phyloP scores from a whole-genome alignment of 2,329 filamentous ascomycete species.

The Aspergillus vadensis region DNA sequence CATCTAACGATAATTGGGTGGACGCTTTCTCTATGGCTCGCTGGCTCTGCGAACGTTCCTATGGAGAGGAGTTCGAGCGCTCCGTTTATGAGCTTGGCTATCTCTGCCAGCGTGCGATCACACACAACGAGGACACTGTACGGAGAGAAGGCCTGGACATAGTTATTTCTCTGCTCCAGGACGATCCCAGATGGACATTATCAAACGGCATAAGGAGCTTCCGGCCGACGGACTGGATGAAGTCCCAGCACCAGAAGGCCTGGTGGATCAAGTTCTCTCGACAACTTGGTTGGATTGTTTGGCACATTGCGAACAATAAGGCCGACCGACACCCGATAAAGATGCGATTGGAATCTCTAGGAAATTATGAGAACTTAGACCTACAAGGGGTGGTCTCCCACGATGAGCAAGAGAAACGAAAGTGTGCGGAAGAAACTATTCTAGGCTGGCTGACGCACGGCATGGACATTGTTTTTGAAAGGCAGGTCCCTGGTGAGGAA shows the following conservation, averaged over 20 bases:
- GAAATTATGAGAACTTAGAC: background rate
- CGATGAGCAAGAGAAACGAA: background rate
- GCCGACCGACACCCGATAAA: conserved; percentile 10
- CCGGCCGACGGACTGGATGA: conserved; percentile 15
- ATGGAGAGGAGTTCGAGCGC: conserved; percentile 25
- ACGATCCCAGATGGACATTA: conserved; percentile 18
- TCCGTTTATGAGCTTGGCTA: conserved; percentile 29
- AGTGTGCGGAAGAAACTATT: conserved; percentile 5
- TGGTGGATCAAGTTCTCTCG: conserved; percentile 23
- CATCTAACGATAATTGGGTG: conserved; percentile 22
- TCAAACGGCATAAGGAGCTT: background rate
- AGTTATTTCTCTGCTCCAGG: conserved; percentile 7
- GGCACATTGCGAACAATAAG: conserved; percentile 21
- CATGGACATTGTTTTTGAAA: conserved; percentile 11
- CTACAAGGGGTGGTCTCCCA: background rate
- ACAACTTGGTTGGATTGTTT: conserved; percentile 31
- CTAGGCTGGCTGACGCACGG: conserved; percentile 22
- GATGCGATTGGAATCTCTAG: background rate
- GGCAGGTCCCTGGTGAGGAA: conserved; percentile 1
- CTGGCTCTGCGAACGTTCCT: conserved; percentile 33
- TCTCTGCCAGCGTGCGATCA: conserved; percentile 30
- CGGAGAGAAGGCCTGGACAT: conserved; percentile 16
- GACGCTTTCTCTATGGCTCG: conserved; percentile 21
- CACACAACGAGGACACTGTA: conserved; percentile 10
- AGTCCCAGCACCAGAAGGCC: background rate